Evolutionary conservation across 352 stramenopile genomes (phyloP), one percentile per base, ranked within the genome.

Genomic region (Phytophthora sp.): DNA sequence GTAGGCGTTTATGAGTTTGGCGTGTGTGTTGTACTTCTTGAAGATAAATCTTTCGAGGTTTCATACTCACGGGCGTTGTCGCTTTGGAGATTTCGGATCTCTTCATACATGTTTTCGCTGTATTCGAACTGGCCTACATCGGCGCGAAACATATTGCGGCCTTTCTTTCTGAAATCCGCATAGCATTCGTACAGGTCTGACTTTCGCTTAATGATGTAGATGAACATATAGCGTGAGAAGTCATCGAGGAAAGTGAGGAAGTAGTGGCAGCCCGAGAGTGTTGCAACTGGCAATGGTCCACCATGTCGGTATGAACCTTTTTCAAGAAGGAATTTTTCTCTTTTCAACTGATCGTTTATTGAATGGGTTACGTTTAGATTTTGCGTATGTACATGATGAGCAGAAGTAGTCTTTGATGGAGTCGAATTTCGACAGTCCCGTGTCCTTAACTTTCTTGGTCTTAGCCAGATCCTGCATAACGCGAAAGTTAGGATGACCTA

Each of bases 301-400:
- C 33, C 39, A 66, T 57, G 24, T 70, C 54, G 1, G 54, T 49
- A 21, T 71, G 63, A 57, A 71, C 33, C 2, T n/a, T 65, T 62
- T 57, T 57, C 26, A 29, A 63, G 47, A 39, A 41, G 63, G 12
- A 44, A 44, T n/a, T 56, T 70, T 57, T 0, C 46, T 27, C 3
- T 46, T 11, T 44, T 59, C 62, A 64, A 70, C 62, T 18, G 27
- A 30, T n/a, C 23, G 15, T 64, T 64, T 64, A 53, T 64, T 59
- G 54, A 70, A 70, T 39, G 61, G 33, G 7, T 29, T 54, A 41
- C 52, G 45, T 33, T 69, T 42, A 0, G 62, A 53, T 29, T 69
- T 69, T 2, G 62, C 51, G 27, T 58, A 62, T 13, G 27, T 41
- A 24, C 63, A 66, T 12, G 56, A 61, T 5, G 31, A 52, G n/a